Base-by-base conservation (phyloP, 257 asterid species). In the Fraxinus excelsior region DNA sequence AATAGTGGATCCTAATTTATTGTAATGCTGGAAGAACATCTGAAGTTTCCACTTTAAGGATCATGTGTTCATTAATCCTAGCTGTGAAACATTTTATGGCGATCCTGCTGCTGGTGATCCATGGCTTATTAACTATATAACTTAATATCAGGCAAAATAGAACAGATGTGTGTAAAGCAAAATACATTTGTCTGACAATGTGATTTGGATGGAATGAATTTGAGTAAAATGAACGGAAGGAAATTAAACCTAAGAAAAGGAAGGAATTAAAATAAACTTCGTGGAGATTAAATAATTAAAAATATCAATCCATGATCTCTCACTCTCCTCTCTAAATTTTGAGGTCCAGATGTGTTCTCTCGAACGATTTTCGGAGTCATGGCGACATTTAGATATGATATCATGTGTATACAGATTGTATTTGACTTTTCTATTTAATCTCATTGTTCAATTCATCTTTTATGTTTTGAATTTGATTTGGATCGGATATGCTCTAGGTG, bases 401-500 rank as follows among this genome's bases (percentile, higher is more conserved):
- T 2, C 37, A 51, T 8, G 42, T 37, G 62, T 13, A 16, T 23
- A 34, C 23, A 32, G 25, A 67, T 67, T 18, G 67, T 73, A 23
- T 21, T 69, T 73, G 66, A 29, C 70, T 44, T 68, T 66, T 28
- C 44, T 49, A 70, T 69, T 49, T 32, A n/a, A 8, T 69, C 46
- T 26, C 53, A 9, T 16, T 8, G 64, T 56, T 77, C 34, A 34
- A 26, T 69, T 31, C 9, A 29, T 13, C 40, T 65, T 5, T 14
- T 53, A 40, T 40, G 19, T 13, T 13, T 66, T 44, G 49, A 69
- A 31, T 77, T 13, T 4, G 7, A 70, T 73, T 62, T 62, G 68
- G 13, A 32, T 69, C 28, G 73, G n/a, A 29, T 35, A 7, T 73
- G 72, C 78, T 85, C 66, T 84, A 95, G 99, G 99, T 82, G 99